Percentiles rank a stretch among this genome's conserved stretches.
These are phyloP conservation scores for Coriolopsis trogii DNA, from an alignment of 1,284 basidiomycete genomes.

Conservation along the genomic window DNA sequence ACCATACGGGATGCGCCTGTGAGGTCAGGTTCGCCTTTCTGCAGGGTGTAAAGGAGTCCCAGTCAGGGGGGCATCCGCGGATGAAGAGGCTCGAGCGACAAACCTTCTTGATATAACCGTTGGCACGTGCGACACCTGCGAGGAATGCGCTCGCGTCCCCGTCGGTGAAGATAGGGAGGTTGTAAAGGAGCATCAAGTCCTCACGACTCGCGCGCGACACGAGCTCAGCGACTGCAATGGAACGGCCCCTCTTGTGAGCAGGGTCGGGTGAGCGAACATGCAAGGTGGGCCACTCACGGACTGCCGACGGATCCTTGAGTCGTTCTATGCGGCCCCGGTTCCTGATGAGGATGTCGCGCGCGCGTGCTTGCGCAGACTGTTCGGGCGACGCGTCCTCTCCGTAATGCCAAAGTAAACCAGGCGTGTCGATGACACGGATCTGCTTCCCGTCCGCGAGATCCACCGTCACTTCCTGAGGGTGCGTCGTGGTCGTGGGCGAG, in stretches of 20 bases:
- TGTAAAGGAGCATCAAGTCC: conserved; percentile 90
- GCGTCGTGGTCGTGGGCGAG: conserved; percentile 70
- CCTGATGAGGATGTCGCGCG: conserved; percentile 75
- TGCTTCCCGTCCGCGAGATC: conserved; percentile 45
- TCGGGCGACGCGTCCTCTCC: conserved; percentile 45
- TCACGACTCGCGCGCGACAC: conserved; percentile 75
- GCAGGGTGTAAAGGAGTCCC: conserved; percentile 12
- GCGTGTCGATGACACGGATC: conserved; percentile 80
- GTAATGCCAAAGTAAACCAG: conserved; percentile 70
- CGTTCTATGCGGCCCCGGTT: conserved; percentile 88
- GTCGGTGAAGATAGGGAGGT: conserved; percentile 81
- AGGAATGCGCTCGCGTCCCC: conserved; percentile 81
- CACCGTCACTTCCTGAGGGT: conserved; percentile 64
- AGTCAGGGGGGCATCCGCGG: conserved; percentile 1
- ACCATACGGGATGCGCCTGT: conserved; percentile 82
- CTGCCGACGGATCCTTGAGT: conserved; percentile 81
- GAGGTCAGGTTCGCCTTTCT: conserved; percentile 81
- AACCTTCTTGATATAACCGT: conserved; percentile 84
- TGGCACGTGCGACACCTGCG: conserved; percentile 78
- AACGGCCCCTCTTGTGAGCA: background rate
- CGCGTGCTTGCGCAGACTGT: conserved; percentile 49
- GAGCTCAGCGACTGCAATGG: conserved; percentile 66
- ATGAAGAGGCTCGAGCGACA: conserved; percentile 15
- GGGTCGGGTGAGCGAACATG: background rate
- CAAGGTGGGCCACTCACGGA: conserved; percentile 51